A percentile compares a stretch with the other conserved stretches of the same genome.
Evolutionary conservation across 371 early-diverging fungal species (phyloP).

Genomic region (Basidiobolus meristosporus): DNA sequence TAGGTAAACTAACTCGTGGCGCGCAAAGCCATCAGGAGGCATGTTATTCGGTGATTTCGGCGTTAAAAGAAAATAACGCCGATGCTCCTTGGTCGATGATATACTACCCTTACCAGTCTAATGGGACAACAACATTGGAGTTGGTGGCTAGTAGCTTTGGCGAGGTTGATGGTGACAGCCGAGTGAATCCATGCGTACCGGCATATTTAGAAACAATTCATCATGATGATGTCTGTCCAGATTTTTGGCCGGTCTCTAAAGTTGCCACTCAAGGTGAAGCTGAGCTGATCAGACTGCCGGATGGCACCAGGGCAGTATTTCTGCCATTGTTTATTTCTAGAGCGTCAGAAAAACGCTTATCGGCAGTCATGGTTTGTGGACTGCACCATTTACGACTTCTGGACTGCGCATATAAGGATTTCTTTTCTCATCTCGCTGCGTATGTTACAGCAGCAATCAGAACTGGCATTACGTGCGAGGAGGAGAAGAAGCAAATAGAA

Average conservation of each 20-base stretch:
- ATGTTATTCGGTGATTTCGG: constrained; percentile 7
- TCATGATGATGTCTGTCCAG: not conserved
- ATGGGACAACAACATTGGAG: constrained; percentile 7
- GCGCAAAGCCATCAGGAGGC: constrained; percentile 5
- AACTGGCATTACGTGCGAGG: constrained; percentile 7
- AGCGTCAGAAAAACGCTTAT: constrained; percentile 7
- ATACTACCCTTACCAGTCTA: constrained; percentile 5
- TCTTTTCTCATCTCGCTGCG: constrained; percentile 7
- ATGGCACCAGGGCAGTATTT: constrained; percentile 10
- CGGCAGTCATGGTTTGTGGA: constrained; percentile 10
- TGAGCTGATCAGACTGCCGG: constrained; percentile 9
- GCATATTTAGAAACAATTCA: too few relatives aligned
- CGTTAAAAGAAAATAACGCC: constrained; percentile 8
- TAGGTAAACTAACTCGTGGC: constrained; percentile 5
- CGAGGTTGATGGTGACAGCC: not conserved
- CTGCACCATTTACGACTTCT: constrained; percentile 10
- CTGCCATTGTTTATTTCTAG: constrained; percentile 9
- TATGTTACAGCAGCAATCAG: constrained; percentile 2
- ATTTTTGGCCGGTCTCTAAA: constrained; percentile 10
- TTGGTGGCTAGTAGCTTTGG: not conserved
- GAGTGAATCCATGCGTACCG: too few relatives aligned
- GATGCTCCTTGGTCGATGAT: constrained; percentile 11
- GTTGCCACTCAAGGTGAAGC: constrained; percentile 8
- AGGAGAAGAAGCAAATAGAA: constrained; percentile 13
- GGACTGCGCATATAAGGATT: constrained; percentile 12